phyloP scores from a whole-genome alignment of 1,284 basidiomycete genomes.

The Ustilago loliicola region DNA sequence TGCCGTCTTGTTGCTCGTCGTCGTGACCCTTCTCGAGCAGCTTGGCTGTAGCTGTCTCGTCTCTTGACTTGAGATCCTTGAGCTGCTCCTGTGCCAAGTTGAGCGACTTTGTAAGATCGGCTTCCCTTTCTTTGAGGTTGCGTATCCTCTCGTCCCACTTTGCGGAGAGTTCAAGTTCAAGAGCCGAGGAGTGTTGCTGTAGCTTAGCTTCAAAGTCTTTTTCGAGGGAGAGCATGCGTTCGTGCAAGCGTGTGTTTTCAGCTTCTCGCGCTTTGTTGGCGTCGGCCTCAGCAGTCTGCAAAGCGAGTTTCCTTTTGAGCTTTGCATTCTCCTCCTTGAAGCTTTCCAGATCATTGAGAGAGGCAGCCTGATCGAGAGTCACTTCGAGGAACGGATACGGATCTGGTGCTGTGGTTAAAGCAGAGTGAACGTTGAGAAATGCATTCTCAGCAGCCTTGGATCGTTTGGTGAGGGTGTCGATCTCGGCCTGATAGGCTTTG shows the following conservation, averaged over 20 bases:
- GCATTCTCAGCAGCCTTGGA: conserved; percentile 92
- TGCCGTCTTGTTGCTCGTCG: conserved; percentile 4
- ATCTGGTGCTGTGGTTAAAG: conserved; percentile 89
- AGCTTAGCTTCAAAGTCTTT: conserved; percentile 89
- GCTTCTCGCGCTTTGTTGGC: conserved; percentile 77
- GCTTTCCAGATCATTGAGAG: conserved; percentile 48
- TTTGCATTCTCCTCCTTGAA: conserved; percentile 37
- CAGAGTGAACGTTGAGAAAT: conserved; percentile 80
- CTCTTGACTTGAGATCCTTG: conserved; percentile 86
- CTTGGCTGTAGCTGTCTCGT: conserved; percentile 91
- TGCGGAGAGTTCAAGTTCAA: conserved; percentile 94
- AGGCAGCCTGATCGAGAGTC: conserved; percentile 76
- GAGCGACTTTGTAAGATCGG: conserved; percentile 88
- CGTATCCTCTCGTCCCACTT: conserved; percentile 94
- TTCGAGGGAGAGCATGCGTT: conserved; percentile 30
- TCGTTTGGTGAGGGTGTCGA: conserved; percentile 91
- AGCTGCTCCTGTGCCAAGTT: conserved; percentile 87
- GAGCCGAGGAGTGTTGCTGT: conserved; percentile 84
- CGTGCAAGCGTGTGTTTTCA: conserved; percentile 87
- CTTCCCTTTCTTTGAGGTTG: conserved; percentile 94
- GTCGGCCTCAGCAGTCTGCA: conserved; percentile 18
- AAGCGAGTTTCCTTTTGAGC: conserved; percentile 34
- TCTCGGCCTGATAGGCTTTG: conserved; percentile 86
- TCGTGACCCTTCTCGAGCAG: conserved; percentile 84
- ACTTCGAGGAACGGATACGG: conserved; percentile 95